These are phyloP conservation scores for Periconia sp. DNA, from an alignment of 2,329 filamentous ascomycete species.

Conservation along the genomic window DNA sequence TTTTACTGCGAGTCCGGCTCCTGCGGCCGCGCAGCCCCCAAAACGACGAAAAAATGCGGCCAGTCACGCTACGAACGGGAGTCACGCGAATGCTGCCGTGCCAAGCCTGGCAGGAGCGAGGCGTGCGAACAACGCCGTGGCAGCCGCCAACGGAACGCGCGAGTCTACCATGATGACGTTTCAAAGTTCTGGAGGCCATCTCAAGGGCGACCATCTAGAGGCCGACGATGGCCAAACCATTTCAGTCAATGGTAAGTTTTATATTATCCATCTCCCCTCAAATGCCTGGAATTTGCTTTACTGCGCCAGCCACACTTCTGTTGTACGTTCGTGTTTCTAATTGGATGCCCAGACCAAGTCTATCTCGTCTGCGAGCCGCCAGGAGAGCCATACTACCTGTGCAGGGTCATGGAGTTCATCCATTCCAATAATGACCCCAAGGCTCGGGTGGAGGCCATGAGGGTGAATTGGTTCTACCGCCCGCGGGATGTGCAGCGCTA, in stretches of 20 bases:
- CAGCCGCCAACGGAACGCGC: slow-evolving; percentile 51
- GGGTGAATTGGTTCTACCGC: slow-evolving; percentile 98
- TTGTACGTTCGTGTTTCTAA: slow-evolving; percentile 43
- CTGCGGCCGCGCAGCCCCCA: slow-evolving; percentile 36
- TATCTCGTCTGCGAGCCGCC: slow-evolving; percentile 98
- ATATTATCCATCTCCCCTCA: slow-evolving; percentile 11
- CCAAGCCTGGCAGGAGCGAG: slow-evolving; percentile 47
- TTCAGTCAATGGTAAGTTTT: slow-evolving; percentile 76
- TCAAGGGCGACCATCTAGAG: slow-evolving; percentile 78
- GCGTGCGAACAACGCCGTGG: slow-evolving; percentile 43
- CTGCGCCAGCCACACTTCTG: slow-evolving; percentile 37
- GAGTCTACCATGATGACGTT: slow-evolving; percentile 92
- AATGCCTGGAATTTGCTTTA: slow-evolving; percentile 24
- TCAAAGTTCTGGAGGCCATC: slow-evolving; percentile 69
- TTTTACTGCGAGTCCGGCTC: slow-evolving; percentile 57
- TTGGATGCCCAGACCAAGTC: slow-evolving; percentile 70
- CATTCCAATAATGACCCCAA: slow-evolving; percentile 72
- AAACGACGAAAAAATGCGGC: slow-evolving; percentile 86
- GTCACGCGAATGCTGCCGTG: slow-evolving; percentile 42
- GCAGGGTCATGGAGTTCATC: slow-evolving; percentile 97
- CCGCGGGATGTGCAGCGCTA: slow-evolving; percentile 95
- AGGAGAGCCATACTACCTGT: slow-evolving; percentile 96
- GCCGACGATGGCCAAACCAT: slow-evolving; percentile 91
- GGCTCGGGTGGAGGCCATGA: slow-evolving; percentile 80
- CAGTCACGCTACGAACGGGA: slow-evolving; percentile 40